Conservation (phyloP, 495 filamentous ascomycete species). For the Apiosordaria backusii region DNA sequence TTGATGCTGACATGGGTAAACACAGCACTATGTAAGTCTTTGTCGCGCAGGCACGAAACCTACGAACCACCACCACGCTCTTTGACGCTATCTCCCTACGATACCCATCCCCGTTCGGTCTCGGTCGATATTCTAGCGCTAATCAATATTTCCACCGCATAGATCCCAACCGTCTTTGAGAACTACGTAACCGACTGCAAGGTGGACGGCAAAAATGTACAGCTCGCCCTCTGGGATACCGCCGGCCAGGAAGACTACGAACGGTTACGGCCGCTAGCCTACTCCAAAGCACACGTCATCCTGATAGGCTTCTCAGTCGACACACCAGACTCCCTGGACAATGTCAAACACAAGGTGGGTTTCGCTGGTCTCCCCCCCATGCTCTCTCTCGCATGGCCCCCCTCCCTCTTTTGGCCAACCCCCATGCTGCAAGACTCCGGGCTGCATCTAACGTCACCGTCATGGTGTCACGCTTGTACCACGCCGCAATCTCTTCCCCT, state of each 20-base stretch:
- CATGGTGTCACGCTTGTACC: conserved; percentile 16
- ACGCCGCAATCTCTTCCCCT: conserved; percentile 9
- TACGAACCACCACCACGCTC: not conserved
- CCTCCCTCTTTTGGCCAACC: conserved; percentile 6
- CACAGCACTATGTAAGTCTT: conserved; percentile 67
- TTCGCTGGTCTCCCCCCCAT: not conserved
- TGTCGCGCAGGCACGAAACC: not conserved
- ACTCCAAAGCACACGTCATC: conserved; percentile 96
- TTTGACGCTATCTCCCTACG: not conserved
- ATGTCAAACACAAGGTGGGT: conserved; percentile 93
- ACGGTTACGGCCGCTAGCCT: conserved; percentile 86
- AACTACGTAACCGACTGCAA: conserved; percentile 99
- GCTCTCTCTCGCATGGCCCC: not conserved
- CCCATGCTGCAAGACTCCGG: conserved; percentile 6
- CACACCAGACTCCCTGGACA: conserved; percentile 93
- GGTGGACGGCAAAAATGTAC: conserved; percentile 96
- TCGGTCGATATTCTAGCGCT: not conserved
- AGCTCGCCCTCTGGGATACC: conserved; percentile 98
- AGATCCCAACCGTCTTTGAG: conserved; percentile 99
- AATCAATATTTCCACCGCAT: conserved; percentile 25
- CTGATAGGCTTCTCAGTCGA: conserved; percentile 95
- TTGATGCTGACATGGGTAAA: conserved; percentile 18
- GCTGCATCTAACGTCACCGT: not conserved
- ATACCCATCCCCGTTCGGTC: not conserved
- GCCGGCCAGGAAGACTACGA: conserved; percentile 99